Evolutionary conservation across 1,284 basidiomycete species (phyloP).

Genomic region (Puccinia polysora): DNA sequence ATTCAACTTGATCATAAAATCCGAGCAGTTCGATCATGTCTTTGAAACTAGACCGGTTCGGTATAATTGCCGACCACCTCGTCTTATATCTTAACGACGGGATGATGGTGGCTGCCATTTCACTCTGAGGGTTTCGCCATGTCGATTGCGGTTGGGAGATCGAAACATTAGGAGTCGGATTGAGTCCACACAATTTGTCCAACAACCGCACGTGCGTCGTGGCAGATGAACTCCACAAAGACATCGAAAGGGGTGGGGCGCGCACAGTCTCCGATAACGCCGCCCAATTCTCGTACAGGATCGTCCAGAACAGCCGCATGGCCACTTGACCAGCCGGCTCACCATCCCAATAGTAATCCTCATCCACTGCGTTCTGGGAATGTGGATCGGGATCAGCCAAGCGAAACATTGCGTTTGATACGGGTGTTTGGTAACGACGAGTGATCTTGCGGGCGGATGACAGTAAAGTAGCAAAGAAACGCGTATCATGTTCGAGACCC

Average conservation of each 20-base stretch:
- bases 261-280: slow-evolving; percentile 19
- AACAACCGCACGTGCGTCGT: slow-evolving; percentile 21
- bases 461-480: slow-evolving; percentile 30
- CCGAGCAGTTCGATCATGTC: slow-evolving; percentile 38
- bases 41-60: slow-evolving; percentile 31
- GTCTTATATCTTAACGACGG: slow-evolving; percentile 24
- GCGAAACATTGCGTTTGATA: slow-evolving; percentile 8
- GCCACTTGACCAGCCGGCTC: slow-evolving; percentile 18
- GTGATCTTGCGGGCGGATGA: slow-evolving; percentile 37
- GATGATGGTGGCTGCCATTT: slow-evolving; percentile 25
- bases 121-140: neutral
- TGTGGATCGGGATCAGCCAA: neutral
- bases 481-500: slow-evolving; percentile 24
- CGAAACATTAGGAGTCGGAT: slow-evolving; percentile 16
- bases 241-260: slow-evolving; percentile 19
- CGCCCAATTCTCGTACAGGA: slow-evolving; percentile 40
- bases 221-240: slow-evolving; percentile 24
- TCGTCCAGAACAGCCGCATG: slow-evolving; percentile 34
- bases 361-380: neutral
- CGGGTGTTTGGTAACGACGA: neutral
- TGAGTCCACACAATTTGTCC: slow-evolving; percentile 14
- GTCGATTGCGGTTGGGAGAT: neutral
- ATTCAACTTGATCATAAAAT: neutral
- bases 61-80: slow-evolving; percentile 18
- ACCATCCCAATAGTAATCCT: slow-evolving; percentile 40